Evolutionary conservation across 306 rosid species (phyloP), one percentile per base, ranked within the genome.

Genomic region (Nissolia schottii): DNA sequence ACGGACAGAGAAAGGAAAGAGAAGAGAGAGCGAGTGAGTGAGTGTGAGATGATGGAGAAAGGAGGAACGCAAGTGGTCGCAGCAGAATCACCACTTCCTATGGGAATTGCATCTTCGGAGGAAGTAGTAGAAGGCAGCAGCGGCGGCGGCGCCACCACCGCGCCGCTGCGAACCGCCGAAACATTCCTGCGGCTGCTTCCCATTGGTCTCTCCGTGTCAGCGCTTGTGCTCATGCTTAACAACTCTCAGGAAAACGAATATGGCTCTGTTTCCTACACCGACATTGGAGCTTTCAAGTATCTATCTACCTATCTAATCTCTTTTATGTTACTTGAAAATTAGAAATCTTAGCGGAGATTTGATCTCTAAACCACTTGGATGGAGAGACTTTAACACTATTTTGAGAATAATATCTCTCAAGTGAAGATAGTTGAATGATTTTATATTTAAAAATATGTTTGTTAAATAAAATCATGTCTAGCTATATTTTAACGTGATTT

Each of bases 281-380:
- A 87, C 64, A 71, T 93, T 61, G 96, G 88, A 32, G 88, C 96
- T 56, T 90, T 93, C 88, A 90, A 83, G 97, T 88, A 67, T n/a
- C 8, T 22, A 6, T 11, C 40, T 0, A 34, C n/a, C n/a, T n/a
- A n/a, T n/a, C n/a, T n/a, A n/a, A n/a, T n/a, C n/a, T n/a, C n/a
- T n/a, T n/a, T n/a, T n/a, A n/a, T n/a, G n/a, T n/a, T n/a, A n/a
- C n/a, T n/a, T n/a, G n/a, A n/a, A n/a, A n/a, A n/a, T n/a, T n/a
- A n/a, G n/a, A n/a, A n/a, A n/a, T n/a, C n/a, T n/a, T n/a, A 34
- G 4, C 40, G 8, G 6, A 34, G 40, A 6, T 7, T 34, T 8
- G 40, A 6, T 34, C 40, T 6, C 6, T 34, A 34, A 34, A 34
- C 6, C 6, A 34, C 6, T 34, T n/a, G n/a, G n/a, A n/a, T n/a